Evolutionary conservation across 176 grass and related monocot genomes (phyloP).

Genomic region (Oropetium thomaeum): DNA sequence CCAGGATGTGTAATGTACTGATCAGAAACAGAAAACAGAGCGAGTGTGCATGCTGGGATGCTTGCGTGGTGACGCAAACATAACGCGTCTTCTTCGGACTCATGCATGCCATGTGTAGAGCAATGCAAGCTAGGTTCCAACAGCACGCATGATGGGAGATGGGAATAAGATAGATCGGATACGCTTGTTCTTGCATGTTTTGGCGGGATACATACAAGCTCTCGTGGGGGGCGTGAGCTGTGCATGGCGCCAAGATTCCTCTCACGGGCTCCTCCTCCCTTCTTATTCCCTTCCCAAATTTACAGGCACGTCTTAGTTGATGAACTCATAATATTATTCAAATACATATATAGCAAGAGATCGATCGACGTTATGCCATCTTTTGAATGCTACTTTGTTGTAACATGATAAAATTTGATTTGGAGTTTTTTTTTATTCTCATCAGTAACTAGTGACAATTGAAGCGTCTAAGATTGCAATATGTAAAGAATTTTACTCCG

Average conservation of each 20-base stretch:
- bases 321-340: background rate
- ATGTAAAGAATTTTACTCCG: conserved; percentile 65
- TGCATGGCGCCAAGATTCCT: background rate
- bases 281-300: background rate
- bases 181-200: background rate
- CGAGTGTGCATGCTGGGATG: background rate
- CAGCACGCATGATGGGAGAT: background rate
- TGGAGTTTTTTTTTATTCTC: background rate
- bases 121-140: background rate
- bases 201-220: background rate
- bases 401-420: no score
- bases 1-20: background rate
- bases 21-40: background rate
- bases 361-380: no score
- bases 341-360: background rate
- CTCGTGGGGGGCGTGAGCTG: background rate
- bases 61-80: background rate
- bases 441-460: background rate
- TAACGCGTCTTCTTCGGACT: background rate
- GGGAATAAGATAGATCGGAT: background rate
- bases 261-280: background rate
- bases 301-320: background rate
- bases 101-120: background rate
- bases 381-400: no score
- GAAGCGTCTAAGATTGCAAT: background rate